These are phyloP conservation scores for Eucalyptus victrix DNA, from an alignment of 345 rosid genomes.

Conservation along the genomic window DNA sequence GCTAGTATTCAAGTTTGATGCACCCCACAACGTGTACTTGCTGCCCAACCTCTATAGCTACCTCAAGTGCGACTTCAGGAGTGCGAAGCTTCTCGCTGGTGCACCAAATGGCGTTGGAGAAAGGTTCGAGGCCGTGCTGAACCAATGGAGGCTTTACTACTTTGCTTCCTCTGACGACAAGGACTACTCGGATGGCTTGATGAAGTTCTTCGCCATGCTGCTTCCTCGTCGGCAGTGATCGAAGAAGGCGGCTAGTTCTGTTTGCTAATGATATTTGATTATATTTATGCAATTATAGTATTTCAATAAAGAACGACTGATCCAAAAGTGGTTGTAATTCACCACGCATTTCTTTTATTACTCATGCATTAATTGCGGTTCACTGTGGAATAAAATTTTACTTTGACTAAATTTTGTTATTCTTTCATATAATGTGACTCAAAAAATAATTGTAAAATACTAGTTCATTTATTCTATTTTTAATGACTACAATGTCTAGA, in stretches of 20 bases:
- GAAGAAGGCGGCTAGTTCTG: not conserved
- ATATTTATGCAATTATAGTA: not conserved
- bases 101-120: not conserved
- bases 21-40: not conserved
- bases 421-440: not conserved
- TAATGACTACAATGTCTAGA: not conserved
- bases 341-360: not conserved
- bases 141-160: not conserved
- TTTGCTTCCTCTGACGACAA: not conserved
- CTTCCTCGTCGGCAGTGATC: not conserved
- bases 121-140: not conserved
- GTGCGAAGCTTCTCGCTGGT: slow-evolving; percentile 1
- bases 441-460: not conserved
- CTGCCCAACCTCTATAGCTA: not conserved
- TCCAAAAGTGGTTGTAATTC: not conserved
- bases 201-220: slow-evolving; percentile 4
- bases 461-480: not conserved
- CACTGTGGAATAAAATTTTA: no score
- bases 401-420: not conserved
- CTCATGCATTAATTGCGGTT: not conserved
- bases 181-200: not conserved
- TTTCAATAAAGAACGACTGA: not conserved
- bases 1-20: slow-evolving; percentile 5
- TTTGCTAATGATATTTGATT: not conserved
- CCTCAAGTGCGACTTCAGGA: not conserved